A percentile compares a stretch with the other conserved stretches of the same genome.
phyloP scores from a whole-genome alignment of 306 rosid genomes.

The Acmispon strigosus region DNA sequence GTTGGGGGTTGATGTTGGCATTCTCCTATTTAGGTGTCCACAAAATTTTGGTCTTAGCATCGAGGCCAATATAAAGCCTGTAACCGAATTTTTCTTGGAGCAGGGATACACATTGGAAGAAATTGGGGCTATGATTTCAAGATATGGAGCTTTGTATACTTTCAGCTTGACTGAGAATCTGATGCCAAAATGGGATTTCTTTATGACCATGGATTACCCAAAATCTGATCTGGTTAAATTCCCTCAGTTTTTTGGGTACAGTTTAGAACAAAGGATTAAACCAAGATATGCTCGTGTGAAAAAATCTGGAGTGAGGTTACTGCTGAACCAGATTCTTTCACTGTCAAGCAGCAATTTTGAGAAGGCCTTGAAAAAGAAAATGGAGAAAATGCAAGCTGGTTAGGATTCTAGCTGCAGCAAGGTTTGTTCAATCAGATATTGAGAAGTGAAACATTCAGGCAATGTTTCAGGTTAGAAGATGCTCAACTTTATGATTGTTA shows the following conservation, averaged over 20 bases:
- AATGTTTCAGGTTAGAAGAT: not conserved
- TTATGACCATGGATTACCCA: constrained; percentile 63
- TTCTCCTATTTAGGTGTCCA: constrained; percentile 61
- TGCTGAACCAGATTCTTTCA: constrained; percentile 74
- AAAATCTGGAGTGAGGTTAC: constrained; percentile 48
- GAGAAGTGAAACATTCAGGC: constrained; percentile 7
- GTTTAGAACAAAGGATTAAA: constrained; percentile 70
- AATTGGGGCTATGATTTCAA: constrained; percentile 71
- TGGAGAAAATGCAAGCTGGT: constrained; percentile 37
- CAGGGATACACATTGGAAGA: constrained; percentile 69
- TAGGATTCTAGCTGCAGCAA: constrained; percentile 18
- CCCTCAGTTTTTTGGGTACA: constrained; percentile 89
- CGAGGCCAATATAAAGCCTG: constrained; percentile 72
- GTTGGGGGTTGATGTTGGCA: constrained; percentile 73
- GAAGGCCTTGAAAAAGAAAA: constrained; percentile 44
- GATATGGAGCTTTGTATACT: constrained; percentile 67
- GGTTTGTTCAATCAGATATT: not conserved
- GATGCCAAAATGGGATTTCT: constrained; percentile 82
- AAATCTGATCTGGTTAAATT: constrained; percentile 67
- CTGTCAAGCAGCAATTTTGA: constrained; percentile 47
- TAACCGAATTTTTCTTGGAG: constrained; percentile 67
- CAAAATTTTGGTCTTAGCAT: constrained; percentile 77
- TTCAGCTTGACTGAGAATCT: constrained; percentile 65
- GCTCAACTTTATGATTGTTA: not conserved
- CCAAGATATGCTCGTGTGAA: constrained; percentile 70